Evolutionary conservation across 2,329 filamentous ascomycete species (phyloP).

Genomic region (Stagonosporopsis cucurbitacearum): DNA sequence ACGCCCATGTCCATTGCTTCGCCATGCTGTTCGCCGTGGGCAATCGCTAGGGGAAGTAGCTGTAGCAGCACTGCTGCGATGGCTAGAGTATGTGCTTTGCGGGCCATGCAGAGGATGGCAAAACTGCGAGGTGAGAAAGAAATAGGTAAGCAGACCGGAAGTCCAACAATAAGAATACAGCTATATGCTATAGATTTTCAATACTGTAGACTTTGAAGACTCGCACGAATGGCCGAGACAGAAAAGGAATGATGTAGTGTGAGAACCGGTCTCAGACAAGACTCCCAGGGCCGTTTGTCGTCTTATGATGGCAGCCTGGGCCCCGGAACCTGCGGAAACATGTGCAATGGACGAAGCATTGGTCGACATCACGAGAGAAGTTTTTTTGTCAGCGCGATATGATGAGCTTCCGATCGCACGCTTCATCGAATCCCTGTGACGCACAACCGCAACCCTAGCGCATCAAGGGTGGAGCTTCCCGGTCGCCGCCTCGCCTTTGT

Average conservation of each 20-base stretch:
- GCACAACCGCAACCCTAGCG: conserved; percentile 16
- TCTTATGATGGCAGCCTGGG: conserved; percentile 25
- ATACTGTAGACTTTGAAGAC: no score
- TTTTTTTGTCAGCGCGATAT: conserved; percentile 40
- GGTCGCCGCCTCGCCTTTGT: no score
- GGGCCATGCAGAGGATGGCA: conserved; percentile 36
- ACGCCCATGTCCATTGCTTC: conserved; percentile 36
- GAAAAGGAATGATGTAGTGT: neutral
- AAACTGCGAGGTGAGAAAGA: neutral
- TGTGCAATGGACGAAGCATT: conserved; percentile 10
- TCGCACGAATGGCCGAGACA: conserved; percentile 9
- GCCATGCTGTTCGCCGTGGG: conserved; percentile 50
- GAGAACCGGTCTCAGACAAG: conserved; percentile 3
- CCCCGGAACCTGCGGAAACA: conserved; percentile 37
- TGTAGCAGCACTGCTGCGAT: conserved; percentile 51
- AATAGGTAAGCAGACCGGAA: neutral
- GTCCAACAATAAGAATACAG: neutral
- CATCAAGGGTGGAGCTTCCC: neutral
- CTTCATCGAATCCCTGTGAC: conserved; percentile 19
- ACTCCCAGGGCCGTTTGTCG: conserved; percentile 13
- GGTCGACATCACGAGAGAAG: conserved; percentile 28
- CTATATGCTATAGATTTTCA: conserved; percentile 2
- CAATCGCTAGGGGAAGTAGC: conserved; percentile 48
- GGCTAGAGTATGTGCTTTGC: conserved; percentile 29
- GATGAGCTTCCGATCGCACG: conserved; percentile 29